Base-by-base conservation (phyloP, 2,329 filamentous ascomycete genomes). In the Rhynchosporium graminicola region DNA sequence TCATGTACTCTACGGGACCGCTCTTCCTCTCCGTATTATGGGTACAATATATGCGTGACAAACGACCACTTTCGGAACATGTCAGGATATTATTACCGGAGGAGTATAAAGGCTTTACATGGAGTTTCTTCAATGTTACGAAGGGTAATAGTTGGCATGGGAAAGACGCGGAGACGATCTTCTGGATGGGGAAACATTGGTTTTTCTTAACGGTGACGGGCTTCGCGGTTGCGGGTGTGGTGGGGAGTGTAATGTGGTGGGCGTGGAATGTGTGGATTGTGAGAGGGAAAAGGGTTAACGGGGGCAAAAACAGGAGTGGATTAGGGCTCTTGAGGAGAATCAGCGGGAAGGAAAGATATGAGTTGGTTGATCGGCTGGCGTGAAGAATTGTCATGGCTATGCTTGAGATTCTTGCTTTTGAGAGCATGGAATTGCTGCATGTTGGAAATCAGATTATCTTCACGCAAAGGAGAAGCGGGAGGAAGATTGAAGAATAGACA, bases 1-100 rank as follows among this genome's bases (percentile, higher is more conserved):
- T 93, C 70, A 93, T 93, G 90, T 87, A 88, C 52, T 87, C 85
- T 9, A 90, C 90, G 0, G 90, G 90, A 0, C 90, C 90, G 0
- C 78, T 93, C 36, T 93, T 91, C 77, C 76, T 93, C 51, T 90
- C 86, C 61, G 83, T 92, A 46, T 83, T 91, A 63, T 90, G 89
- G 87, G 86, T 89, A 72, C 85, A 91, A 74, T 92, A 90, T 75
- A 85, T 86, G 74, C 79, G 81, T 40, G 77, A 79, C 20, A 78
- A 77, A 48, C 80, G 76, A 10, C 74, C 75, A 48, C 77, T 80
- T 33, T 75, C 72, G 70, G 82, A 80, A n/a, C 80, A 86, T 38
- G 82, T 91, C 5, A 80, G 88, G 61, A 82, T 91, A 52, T 77
- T 91, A 59, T 90, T 90, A 81, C 85, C 83, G 13, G 83, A 87